Base-by-base conservation (phyloP, 2,329 filamentous ascomycete species). In the Alternaria triticina region DNA sequence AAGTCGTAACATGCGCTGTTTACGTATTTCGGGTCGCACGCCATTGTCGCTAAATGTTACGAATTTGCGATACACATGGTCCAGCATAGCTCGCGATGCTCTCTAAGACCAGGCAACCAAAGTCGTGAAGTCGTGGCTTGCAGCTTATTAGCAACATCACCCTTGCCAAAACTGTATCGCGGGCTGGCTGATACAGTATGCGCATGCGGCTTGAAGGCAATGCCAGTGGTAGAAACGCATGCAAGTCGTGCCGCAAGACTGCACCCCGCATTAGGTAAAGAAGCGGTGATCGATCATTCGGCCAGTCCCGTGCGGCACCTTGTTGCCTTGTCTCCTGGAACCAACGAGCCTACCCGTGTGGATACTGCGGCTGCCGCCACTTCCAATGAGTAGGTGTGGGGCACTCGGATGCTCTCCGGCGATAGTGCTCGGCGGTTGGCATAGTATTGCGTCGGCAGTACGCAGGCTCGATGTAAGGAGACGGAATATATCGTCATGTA, bases 181-280 rank as follows among this genome's bases (percentile, higher is more conserved):
- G 27, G 56, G 36, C 20, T 30, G 60, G 15, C 51, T 45, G 47
- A 20, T 58, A 52, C 13, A 23, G 20, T 25, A 17, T 33, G 27
- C 17, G 49, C 40, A 33, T 23, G 28, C 13, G 20, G 40, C 12
- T 58, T 13, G 43, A 61, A 49, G 40, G 30, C 33, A 40, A 47
- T 33, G 28, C 50, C 44, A 54, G 57, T 30, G 49, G 57, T 25
- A 25, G 45, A 50, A 43, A 43, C 47, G 43, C 30, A 33, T 51
- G 27, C 22, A 30, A 20, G 44, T 27, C 51, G 54, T 20, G 50
- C 49, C 54, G 43, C 51, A 36, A 27, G 52, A 57, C 64, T 72
- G 72, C 65, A 74, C 71, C 69, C 71, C 71, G 68, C 72, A 75
- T 54, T 30, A 49, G 63, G 61, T 51, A 64, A 49, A 61, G 65